phyloP scores from a whole-genome alignment of 345 rosid genomes.

The Linum tenue region DNA sequence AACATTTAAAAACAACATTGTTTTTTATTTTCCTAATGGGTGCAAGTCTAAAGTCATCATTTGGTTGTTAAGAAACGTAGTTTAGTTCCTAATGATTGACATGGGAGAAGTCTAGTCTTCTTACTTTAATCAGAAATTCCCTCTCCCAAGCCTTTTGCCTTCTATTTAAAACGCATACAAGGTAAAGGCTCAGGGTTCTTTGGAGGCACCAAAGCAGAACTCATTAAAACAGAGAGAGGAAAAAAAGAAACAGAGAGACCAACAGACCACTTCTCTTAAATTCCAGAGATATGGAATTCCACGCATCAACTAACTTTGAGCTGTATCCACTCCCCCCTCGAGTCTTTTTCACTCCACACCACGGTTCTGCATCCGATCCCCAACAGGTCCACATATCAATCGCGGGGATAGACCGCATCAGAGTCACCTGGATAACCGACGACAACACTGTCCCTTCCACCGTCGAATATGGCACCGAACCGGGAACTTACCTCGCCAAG shows the following conservation, averaged over 20 bases:
- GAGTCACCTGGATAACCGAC: conserved; percentile 68
- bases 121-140: too few relatives aligned
- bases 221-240: too few relatives aligned
- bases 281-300: neutral
- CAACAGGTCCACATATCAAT: conserved; percentile 89
- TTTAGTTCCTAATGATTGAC: neutral
- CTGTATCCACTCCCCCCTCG: neutral
- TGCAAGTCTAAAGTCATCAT: too few relatives aligned
- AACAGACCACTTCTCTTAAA: neutral
- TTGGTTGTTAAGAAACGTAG: neutral
- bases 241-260: too few relatives aligned
- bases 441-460: conserved; percentile 35
- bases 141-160: neutral
- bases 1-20: too few relatives aligned
- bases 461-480: conserved; percentile 59
- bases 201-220: too few relatives aligned
- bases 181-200: too few relatives aligned
- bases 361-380: conserved; percentile 51
- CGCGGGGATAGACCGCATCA: conserved; percentile 51
- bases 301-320: neutral
- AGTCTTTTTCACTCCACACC: conserved; percentile 35
- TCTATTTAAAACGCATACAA: neutral
- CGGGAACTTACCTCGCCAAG: conserved; percentile 38
- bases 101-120: neutral
- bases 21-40: too few relatives aligned